Evolutionary conservation across 768 basidiomycete genomes (phyloP), one percentile per base, ranked within the genome.

Genomic region (Termitomyces sp.): DNA sequence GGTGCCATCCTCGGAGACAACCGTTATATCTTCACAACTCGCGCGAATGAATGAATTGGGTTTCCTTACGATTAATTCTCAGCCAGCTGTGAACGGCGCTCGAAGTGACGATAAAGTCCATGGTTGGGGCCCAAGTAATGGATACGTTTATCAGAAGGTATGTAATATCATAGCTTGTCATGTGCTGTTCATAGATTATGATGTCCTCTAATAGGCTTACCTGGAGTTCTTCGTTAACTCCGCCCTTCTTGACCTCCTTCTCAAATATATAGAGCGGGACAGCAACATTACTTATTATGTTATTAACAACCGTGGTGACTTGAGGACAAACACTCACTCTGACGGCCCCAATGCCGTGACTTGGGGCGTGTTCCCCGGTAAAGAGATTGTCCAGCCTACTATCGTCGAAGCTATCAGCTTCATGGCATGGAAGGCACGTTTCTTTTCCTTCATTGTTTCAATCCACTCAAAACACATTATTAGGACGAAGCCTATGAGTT

Each of bases 341-440:
- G 95, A 97, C 55, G 94, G 96, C 2, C 96, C 97, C 32, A 98
- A 97, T 68, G 96, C 96, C n/a, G 94, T 98, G 18, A 98, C 96
- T 1, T 98, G 96, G 96, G 96, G 96, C 64, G 93, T 97, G 9
- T 98, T 96, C 82, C 94, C 96, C 5, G 92, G 93, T 59, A 98
- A 98, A 74, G 96, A 97, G 79, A 92, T 97, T 67, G 78, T 96
- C 51, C 94, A 96, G 71, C 96, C 96, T 22, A 98, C 96, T 20
- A 94, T 97, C 63, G 96, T 98, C 22, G 96, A 98, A 73, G 93
- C 95, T 3, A 90, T 96, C 68, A 96, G 94, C 70, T 97, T 97
- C 81, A 96, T 96, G 91, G 95, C 95, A 16, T 97, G 95, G 95
- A 96, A 96, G 85, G 92, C 88, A 55, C 45, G 81, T 73, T 22